Evolutionary conservation across 129 eudicot species (phyloP).

Genomic region (Flaveria robusta): DNA sequence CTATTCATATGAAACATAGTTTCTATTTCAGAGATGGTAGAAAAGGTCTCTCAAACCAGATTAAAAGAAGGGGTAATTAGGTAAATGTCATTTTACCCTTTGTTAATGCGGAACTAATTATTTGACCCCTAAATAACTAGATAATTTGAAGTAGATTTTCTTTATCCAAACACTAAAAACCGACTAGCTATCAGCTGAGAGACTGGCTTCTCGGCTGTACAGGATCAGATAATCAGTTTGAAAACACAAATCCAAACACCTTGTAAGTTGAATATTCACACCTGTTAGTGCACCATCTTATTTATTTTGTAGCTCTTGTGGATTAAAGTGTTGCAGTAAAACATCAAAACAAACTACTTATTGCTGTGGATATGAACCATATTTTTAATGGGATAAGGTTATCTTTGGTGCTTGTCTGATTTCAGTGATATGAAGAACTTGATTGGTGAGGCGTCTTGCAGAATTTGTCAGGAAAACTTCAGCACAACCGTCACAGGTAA

Average conservation of each 20-base stretch:
- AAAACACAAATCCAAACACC: conserved; percentile 1
- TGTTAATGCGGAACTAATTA: neutral
- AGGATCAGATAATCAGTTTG: neutral
- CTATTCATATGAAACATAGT: neutral
- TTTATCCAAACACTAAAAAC: neutral
- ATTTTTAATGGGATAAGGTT: neutral
- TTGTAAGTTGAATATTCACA: neutral
- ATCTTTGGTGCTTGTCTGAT: conserved; percentile 16
- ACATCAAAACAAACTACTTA: neutral
- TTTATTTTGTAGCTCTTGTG: neutral
- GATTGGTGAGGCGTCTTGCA: conserved; percentile 83
- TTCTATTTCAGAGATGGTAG: neutral
- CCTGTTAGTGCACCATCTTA: neutral
- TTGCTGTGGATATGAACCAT: neutral
- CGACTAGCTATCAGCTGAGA: neutral
- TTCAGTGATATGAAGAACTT: conserved; percentile 92
- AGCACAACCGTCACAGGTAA: conserved; percentile 85
- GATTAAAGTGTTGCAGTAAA: neutral
- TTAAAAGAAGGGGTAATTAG: neutral
- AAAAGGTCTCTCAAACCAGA: neutral
- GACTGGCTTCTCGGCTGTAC: neutral
- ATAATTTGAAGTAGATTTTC: neutral
- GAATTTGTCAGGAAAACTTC: conserved; percentile 90
- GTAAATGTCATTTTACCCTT: neutral
- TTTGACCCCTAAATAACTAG: neutral